Evolutionary conservation across 345 rosid species (phyloP), one percentile per base, ranked within the genome.

Genomic region (Rhodamnia argentea): DNA sequence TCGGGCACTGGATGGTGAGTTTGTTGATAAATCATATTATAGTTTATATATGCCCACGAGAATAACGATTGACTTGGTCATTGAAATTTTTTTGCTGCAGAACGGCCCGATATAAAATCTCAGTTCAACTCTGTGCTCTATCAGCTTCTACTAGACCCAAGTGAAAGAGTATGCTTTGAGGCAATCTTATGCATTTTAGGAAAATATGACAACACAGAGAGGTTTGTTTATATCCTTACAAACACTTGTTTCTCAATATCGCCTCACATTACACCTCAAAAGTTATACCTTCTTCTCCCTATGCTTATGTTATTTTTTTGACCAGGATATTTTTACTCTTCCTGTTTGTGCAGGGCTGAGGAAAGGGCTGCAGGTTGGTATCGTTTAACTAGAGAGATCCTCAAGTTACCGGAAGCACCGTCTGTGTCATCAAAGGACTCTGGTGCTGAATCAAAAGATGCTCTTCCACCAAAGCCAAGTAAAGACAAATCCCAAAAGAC

Each of bases 301-400:
- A 54, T 3, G 24, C 15, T 27, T 54, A 83, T 53, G 11, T 20
- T 83, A 52, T n/a, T 42, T 52, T 29, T 29, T 83, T 40, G 10
- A 83, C 26, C 59, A 24, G 54, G 27, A 50, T 82, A 76, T 44
- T 3, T 27, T 85, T 87, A 40, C 7, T 62, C 42, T 53, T 15
- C 70, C 82, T 58, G 57, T 53, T 82, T 62, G 32, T 50, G 22
- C 54, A 97, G 99, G 96, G 89, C 91, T 76, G 99, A 97, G 87
- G 99, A 97, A 90, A 95, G 99, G 83, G 99, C 99, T 88, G 93
- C 95, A 81, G 99, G 99, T 84, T 98, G 99, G 99, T 98, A 98
- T 83, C 98, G 96, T 83, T 90, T 98, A 87, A 98, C 99, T 32
- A 95, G 99, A 90, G 99, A 96, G 93, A 94, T 98, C 89, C 90